Conservation (phyloP, 1,284 basidiomycete genomes). For the Ceratobasidium sp. region DNA sequence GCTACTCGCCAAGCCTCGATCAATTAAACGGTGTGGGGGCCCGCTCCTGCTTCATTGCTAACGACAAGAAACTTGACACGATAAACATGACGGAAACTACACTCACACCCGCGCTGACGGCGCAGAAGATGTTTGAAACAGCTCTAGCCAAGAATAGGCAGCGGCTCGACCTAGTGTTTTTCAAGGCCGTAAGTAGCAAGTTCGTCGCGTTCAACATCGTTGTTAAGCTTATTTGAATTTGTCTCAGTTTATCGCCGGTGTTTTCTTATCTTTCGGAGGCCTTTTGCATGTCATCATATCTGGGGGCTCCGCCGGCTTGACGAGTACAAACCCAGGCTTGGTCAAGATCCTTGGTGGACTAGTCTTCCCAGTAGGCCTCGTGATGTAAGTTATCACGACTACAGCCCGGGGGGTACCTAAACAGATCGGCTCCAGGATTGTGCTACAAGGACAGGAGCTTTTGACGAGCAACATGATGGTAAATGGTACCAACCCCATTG, state of each 20-base stretch:
- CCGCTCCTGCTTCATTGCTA: background rate
- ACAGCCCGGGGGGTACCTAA: constrained; percentile 5
- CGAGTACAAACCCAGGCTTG: constrained; percentile 65
- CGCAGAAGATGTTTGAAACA: constrained; percentile 62
- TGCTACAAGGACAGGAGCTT: constrained; percentile 71
- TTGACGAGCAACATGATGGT: constrained; percentile 81
- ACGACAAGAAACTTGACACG: background rate
- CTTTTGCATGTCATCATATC: constrained; percentile 65
- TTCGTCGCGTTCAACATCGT: background rate
- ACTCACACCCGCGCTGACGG: constrained; percentile 66
- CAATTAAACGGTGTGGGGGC: constrained; percentile 14
- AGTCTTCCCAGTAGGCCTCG: constrained; percentile 76
- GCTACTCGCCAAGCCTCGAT: constrained; percentile 12
- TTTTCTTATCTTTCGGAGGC: constrained; percentile 76
- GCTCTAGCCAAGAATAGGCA: constrained; percentile 69
- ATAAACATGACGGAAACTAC: constrained; percentile 49
- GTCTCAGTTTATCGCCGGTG: constrained; percentile 67
- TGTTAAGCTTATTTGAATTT: background rate
- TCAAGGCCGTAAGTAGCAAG: constrained; percentile 64
- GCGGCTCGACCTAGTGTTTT: constrained; percentile 64
- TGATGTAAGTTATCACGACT: constrained; percentile 60
- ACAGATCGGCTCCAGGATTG: constrained; percentile 60
- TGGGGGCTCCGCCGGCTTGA: constrained; percentile 64
- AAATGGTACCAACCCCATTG: constrained; percentile 33
- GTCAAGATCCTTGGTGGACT: constrained; percentile 70